Conservation (phyloP, 2,329 filamentous ascomycete species). For the Talaromyces sp. region DNA sequence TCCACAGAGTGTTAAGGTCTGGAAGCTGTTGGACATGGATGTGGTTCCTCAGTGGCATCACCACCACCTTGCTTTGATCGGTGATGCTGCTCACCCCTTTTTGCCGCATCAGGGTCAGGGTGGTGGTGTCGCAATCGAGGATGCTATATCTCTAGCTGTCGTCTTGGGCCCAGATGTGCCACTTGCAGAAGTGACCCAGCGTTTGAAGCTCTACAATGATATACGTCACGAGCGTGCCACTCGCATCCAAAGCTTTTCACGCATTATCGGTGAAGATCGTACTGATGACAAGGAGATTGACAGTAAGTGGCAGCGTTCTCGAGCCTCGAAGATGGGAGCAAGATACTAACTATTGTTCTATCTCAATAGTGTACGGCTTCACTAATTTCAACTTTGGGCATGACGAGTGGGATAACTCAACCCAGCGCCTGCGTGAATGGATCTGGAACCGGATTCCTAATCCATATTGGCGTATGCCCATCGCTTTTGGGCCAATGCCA, state of each 20-base stretch:
- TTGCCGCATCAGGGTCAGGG: constrained; percentile 59
- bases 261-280: constrained; percentile 48
- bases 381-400: constrained; percentile 55
- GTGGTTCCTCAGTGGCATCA: constrained; percentile 55
- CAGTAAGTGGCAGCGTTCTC: not conserved
- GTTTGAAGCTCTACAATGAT: constrained; percentile 47
- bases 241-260: constrained; percentile 52
- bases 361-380: constrained; percentile 37
- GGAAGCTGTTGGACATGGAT: constrained; percentile 63
- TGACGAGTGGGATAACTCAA: constrained; percentile 57
- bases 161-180: constrained; percentile 49
- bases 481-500: constrained; percentile 48
- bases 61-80: constrained; percentile 56
- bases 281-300: not conserved
- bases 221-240: constrained; percentile 58
- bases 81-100: constrained; percentile 68
- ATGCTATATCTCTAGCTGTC: constrained; percentile 57
- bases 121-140: constrained; percentile 64
- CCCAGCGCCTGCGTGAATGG: constrained; percentile 50
- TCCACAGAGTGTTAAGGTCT: constrained; percentile 50
- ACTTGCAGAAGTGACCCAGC: not conserved
- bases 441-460: constrained; percentile 40
- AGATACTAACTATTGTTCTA: not conserved
- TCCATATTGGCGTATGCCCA: constrained; percentile 46
- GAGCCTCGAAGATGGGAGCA: not conserved